Conservation (phyloP, 305 asterid genomes). For the Rubia peregrina region DNA sequence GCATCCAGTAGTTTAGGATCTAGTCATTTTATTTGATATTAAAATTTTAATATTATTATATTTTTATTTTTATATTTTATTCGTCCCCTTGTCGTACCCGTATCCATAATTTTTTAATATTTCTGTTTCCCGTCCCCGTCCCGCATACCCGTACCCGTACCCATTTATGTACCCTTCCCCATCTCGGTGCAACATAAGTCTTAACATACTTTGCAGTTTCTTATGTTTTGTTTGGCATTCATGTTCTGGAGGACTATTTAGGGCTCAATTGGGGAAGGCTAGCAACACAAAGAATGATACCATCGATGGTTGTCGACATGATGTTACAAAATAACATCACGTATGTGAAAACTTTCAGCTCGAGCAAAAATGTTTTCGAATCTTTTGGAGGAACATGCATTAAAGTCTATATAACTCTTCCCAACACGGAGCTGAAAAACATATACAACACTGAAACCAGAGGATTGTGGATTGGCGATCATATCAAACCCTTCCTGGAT, state of each 20-base stretch:
- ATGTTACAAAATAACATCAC: constrained; percentile 33
- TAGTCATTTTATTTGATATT: too few relatives aligned
- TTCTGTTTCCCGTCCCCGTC: too few relatives aligned
- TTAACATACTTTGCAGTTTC: too few relatives aligned
- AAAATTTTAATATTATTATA: too few relatives aligned
- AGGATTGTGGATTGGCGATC: background rate
- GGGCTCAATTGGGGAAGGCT: constrained; percentile 41
- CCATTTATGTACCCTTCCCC: too few relatives aligned
- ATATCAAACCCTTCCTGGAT: background rate
- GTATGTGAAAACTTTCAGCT: constrained; percentile 22
- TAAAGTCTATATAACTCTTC: background rate
- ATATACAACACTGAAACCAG: background rate
- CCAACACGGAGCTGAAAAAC: background rate
- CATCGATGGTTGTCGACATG: constrained; percentile 50
- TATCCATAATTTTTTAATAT: too few relatives aligned
- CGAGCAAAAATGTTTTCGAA: constrained; percentile 25
- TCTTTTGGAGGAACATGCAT: constrained; percentile 24
- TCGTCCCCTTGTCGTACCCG: too few relatives aligned
- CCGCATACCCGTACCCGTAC: too few relatives aligned
- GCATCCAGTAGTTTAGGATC: too few relatives aligned
- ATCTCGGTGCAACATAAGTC: too few relatives aligned
- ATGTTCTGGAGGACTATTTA: constrained; percentile 15
- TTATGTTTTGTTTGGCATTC: background rate
- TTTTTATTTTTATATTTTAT: too few relatives aligned
- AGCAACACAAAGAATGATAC: constrained; percentile 31